These are phyloP conservation scores for Pleurotus citrinopileatus DNA, from an alignment of 768 basidiomycete genomes.

Conservation along the genomic window DNA sequence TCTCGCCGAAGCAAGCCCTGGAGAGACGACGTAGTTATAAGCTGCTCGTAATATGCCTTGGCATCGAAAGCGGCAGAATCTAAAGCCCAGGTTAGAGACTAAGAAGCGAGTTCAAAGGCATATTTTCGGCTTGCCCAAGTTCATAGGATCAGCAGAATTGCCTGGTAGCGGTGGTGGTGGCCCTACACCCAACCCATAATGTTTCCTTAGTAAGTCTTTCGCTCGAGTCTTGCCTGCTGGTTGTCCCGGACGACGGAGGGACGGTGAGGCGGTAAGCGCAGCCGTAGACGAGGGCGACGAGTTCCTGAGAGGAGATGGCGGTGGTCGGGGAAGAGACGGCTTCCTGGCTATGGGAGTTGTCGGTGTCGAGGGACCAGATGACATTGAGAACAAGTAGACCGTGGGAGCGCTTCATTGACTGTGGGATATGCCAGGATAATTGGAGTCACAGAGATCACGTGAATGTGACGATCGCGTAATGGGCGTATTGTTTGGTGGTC, in stretches of 20 bases:
- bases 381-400: neutral
- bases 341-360: conserved; percentile 22
- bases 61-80: conserved; percentile 84
- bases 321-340: conserved; percentile 28
- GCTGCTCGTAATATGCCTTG: conserved; percentile 79
- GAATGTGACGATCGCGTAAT: conserved; percentile 1
- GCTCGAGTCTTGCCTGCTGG: conserved; percentile 54
- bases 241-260: neutral
- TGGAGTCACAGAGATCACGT: neutral
- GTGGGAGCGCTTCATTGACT: neutral
- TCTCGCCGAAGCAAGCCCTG: conserved; percentile 72
- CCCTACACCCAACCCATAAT: conserved; percentile 82
- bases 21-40: conserved; percentile 79
- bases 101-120: conserved; percentile 3
- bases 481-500: neutral
- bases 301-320: conserved; percentile 45
- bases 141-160: conserved; percentile 72
- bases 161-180: conserved; percentile 61
- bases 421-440: neutral
- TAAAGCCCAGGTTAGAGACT: conserved; percentile 23
- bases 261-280: conserved; percentile 6
- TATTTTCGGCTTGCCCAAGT: conserved; percentile 55
- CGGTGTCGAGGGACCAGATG: conserved; percentile 11
- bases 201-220: conserved; percentile 76
- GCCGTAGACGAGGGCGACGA: conserved; percentile 24